Percentiles rank a stretch among this genome's conserved stretches.
Evolutionary conservation across 495 filamentous ascomycete species (phyloP).

Genomic region (Mytilinidion resinicola): DNA sequence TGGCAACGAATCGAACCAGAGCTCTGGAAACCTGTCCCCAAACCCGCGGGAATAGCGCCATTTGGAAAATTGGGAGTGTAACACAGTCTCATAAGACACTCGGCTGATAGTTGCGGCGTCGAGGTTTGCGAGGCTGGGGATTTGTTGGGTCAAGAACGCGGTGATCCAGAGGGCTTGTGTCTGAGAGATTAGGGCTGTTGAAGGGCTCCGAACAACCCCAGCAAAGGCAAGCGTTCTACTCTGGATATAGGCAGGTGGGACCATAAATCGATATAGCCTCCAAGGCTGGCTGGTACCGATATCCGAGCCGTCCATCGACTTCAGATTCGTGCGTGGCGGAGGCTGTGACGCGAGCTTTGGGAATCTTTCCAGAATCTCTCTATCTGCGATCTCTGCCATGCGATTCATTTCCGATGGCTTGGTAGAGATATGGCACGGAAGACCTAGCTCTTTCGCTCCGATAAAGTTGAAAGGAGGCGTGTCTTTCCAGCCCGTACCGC

Average conservation of each 20-base stretch:
- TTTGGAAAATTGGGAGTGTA: slow-evolving; percentile 61
- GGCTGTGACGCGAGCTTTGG: slow-evolving; percentile 52
- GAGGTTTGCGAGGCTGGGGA: slow-evolving; percentile 20
- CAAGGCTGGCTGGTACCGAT: slow-evolving; percentile 13
- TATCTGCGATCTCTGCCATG: slow-evolving; percentile 45
- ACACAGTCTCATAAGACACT: slow-evolving; percentile 50
- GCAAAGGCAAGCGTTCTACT: slow-evolving; percentile 27
- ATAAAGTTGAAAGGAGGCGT: slow-evolving; percentile 58
- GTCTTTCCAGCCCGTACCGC: slow-evolving; percentile 41
- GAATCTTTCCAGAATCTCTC: slow-evolving; percentile 59
- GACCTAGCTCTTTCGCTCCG: slow-evolving; percentile 38
- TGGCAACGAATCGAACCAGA: slow-evolving; percentile 71
- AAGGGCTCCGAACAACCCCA: slow-evolving; percentile 12
- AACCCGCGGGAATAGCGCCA: slow-evolving; percentile 63
- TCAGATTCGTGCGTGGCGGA: not conserved
- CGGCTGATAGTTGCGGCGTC: slow-evolving; percentile 5
- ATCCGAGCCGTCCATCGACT: slow-evolving; percentile 21
- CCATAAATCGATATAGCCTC: slow-evolving; percentile 32
- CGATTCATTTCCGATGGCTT: not conserved
- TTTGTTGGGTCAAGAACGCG: slow-evolving; percentile 43
- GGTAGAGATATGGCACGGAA: slow-evolving; percentile 10
- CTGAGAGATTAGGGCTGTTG: slow-evolving; percentile 23
- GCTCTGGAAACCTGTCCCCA: slow-evolving; percentile 58
- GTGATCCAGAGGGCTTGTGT: slow-evolving; percentile 30
- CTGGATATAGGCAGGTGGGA: slow-evolving; percentile 23